A percentile compares a stretch with the other conserved stretches of the same genome.
These are phyloP conservation scores for Globisporangium echinulatum DNA, from an alignment of 352 stramenopile genomes.

Conservation along the genomic window DNA sequence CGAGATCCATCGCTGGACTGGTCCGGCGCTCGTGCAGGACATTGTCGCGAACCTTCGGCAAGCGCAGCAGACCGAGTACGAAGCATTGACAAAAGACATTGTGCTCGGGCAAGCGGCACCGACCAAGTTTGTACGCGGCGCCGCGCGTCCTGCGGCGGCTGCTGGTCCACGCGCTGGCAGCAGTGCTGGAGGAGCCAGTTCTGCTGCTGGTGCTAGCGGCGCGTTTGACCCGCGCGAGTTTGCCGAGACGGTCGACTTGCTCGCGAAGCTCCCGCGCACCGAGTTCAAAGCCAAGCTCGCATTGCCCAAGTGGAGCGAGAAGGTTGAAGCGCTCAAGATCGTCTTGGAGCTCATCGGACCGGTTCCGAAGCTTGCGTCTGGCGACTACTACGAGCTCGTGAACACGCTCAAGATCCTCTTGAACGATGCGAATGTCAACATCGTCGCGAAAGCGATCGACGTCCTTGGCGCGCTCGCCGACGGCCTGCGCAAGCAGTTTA, in stretches of 20 bases:
- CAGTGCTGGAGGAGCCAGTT: constrained; percentile 6
- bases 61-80: constrained; percentile 81
- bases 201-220: constrained; percentile 7
- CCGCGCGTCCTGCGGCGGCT: constrained; percentile 24
- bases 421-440: constrained; percentile 86
- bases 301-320: constrained; percentile 81
- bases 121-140: constrained; percentile 65
- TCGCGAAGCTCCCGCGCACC: constrained; percentile 69
- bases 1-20: constrained; percentile 80
- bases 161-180: constrained; percentile 1
- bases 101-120: constrained; percentile 51
- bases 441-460: constrained; percentile 81
- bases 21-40: constrained; percentile 66
- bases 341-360: constrained; percentile 77
- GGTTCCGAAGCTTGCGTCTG: constrained; percentile 80
- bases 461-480: constrained; percentile 72
- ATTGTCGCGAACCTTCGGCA: constrained; percentile 74
- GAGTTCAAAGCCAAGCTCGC: constrained; percentile 78
- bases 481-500: constrained; percentile 78
- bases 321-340: constrained; percentile 81
- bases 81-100: constrained; percentile 70
- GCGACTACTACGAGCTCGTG: constrained; percentile 84
- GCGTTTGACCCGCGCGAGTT: constrained; percentile 79
- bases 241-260: constrained; percentile 77
- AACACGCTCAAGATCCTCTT: constrained; percentile 71